Conservation (phyloP, 257 asterid species). For the Petunia secreta region DNA sequence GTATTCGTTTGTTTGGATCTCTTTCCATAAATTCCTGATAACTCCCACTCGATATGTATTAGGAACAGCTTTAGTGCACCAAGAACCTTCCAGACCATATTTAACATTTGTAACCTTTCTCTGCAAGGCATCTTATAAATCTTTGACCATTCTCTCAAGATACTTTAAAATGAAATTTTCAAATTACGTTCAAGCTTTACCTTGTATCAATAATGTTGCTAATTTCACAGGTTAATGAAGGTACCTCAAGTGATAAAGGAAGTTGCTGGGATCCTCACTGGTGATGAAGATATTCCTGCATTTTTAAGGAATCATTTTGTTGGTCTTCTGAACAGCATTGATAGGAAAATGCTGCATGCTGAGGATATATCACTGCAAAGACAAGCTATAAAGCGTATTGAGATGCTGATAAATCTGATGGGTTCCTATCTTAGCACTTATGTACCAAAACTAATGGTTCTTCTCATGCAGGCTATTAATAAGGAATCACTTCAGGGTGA, state of each 20-base stretch:
- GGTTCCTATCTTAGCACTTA: conserved; percentile 89
- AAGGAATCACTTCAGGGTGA: conserved; percentile 86
- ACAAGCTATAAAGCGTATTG: conserved; percentile 85
- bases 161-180: background rate
- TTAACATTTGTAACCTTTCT: background rate
- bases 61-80: conserved; percentile 14
- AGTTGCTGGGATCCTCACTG: conserved; percentile 78
- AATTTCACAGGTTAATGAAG: conserved; percentile 68
- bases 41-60: background rate
- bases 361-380: conserved; percentile 73
- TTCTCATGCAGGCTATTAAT: conserved; percentile 91
- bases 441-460: conserved; percentile 96
- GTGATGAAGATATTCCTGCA: conserved; percentile 82
- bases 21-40: conserved; percentile 5
- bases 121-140: conserved; percentile 11
- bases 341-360: conserved; percentile 89
- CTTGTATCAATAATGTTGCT: conserved; percentile 11
- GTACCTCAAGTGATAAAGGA: conserved; percentile 81
- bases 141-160: background rate
- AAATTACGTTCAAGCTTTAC: background rate
- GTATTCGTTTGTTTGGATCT: background rate
- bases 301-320: conserved; percentile 83
- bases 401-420: conserved; percentile 85
- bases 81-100: background rate
- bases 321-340: conserved; percentile 86